phyloP scores from a whole-genome alignment of 768 basidiomycete genomes.

The Cyclocybe cylindracea region DNA sequence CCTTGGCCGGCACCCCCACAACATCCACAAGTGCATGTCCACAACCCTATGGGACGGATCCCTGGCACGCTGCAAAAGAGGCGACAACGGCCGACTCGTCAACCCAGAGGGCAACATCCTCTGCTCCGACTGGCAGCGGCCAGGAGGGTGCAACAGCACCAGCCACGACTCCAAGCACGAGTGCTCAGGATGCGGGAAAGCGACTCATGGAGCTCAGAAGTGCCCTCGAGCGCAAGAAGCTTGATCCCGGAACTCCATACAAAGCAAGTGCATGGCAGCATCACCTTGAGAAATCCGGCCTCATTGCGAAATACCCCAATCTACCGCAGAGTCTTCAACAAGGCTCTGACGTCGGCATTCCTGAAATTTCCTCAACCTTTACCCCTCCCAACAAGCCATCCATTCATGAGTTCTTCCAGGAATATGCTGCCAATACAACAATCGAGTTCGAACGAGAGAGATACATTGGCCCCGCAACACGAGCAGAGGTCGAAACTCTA shows the following conservation, averaged over 20 bases:
- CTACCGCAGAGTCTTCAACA: too few species aligned
- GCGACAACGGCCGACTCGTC: constrained; percentile 16
- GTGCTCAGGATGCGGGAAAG: constrained; percentile 43
- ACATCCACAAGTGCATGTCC: constrained; percentile 18
- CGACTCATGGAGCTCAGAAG: constrained; percentile 36
- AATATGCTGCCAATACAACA: constrained; percentile 15
- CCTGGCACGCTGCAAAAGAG: constrained; percentile 14
- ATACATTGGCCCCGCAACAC: constrained; percentile 32
- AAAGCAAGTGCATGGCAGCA: too few species aligned
- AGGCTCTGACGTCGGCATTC: constrained; percentile 32
- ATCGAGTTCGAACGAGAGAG: constrained; percentile 16
- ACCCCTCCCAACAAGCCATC: constrained; percentile 27
- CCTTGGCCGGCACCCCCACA: constrained; percentile 30
- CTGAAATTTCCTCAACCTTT: constrained; percentile 20
- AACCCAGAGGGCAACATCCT: constrained; percentile 22
- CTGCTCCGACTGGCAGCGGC: constrained; percentile 35
- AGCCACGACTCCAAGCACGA: constrained; percentile 29
- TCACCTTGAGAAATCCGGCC: too few species aligned
- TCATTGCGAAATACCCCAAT: too few species aligned
- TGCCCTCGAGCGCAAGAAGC: constrained; percentile 31
- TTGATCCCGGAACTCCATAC: too few species aligned
- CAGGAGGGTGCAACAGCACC: constrained; percentile 22
- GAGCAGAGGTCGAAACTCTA: neutral
- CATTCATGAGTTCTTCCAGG: neutral
- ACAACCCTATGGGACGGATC: constrained; percentile 22